phyloP scores from a whole-genome alignment of 805 yeast genomes.

The Pichia kluyveri region DNA sequence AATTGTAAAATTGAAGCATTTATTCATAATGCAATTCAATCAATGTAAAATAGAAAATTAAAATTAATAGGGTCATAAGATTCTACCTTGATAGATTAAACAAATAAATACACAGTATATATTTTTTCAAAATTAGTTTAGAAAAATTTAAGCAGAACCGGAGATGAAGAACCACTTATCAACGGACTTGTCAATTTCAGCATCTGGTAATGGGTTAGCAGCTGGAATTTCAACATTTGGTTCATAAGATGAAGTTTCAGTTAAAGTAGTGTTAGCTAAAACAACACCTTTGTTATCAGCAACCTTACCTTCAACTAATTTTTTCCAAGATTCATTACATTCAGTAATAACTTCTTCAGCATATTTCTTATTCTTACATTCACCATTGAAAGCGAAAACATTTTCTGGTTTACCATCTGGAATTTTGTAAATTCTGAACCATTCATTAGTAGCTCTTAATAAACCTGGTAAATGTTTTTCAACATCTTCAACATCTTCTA shows the following conservation, averaged over 20 bases:
- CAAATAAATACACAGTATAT: neutral
- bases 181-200: slow-evolving; percentile 91
- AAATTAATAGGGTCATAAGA: neutral
- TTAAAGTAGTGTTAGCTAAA: slow-evolving; percentile 68
- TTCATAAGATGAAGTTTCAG: slow-evolving; percentile 45
- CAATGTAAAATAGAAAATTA: neutral
- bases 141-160: slow-evolving; percentile 41
- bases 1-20: slow-evolving; percentile 49
- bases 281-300: slow-evolving; percentile 56
- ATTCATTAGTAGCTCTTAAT: slow-evolving; percentile 87
- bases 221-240: slow-evolving; percentile 50
- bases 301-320: slow-evolving; percentile 54
- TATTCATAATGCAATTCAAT: slow-evolving; percentile 39
- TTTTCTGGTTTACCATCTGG: slow-evolving; percentile 98
- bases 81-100: neutral
- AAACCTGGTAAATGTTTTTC: slow-evolving; percentile 86
- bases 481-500: slow-evolving; percentile 87
- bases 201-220: slow-evolving; percentile 68
- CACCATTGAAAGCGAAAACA: slow-evolving; percentile 94
- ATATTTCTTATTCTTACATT: slow-evolving; percentile 77
- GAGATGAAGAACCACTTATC: slow-evolving; percentile 99
- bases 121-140: neutral
- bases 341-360: slow-evolving; percentile 79
- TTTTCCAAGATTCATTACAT: slow-evolving; percentile 79
- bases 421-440: slow-evolving; percentile 97